These are phyloP conservation scores for Allantophomopsis cytisporea DNA, from an alignment of 2,329 filamentous ascomycete species.

Conservation along the genomic window DNA sequence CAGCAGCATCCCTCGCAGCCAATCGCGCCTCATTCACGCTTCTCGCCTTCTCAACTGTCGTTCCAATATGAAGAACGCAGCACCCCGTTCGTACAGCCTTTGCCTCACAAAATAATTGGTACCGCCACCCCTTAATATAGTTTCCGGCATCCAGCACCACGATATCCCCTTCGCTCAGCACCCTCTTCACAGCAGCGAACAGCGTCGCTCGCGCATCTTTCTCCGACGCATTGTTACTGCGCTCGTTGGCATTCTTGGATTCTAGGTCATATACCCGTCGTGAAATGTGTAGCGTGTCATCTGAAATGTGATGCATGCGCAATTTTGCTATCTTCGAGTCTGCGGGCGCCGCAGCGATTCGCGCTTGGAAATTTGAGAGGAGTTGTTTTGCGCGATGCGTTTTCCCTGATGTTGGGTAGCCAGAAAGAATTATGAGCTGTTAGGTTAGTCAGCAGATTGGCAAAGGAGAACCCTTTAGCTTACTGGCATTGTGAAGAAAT, in stretches of 20 bases:
- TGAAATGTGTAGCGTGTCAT: slow-evolving; percentile 55
- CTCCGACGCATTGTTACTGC: slow-evolving; percentile 61
- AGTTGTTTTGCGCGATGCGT: slow-evolving; percentile 54
- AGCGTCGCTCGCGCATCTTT: slow-evolving; percentile 70
- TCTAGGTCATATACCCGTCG: slow-evolving; percentile 60
- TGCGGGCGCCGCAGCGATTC: slow-evolving; percentile 18
- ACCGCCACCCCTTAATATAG: slow-evolving; percentile 84
- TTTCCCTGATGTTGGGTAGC: slow-evolving; percentile 56
- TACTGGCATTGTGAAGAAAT: neutral
- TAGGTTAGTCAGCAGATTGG: neutral
- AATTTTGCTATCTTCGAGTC: slow-evolving; percentile 25
- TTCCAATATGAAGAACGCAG: slow-evolving; percentile 58
- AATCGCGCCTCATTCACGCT: slow-evolving; percentile 48
- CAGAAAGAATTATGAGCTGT: slow-evolving; percentile 54
- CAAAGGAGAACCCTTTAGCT: neutral
- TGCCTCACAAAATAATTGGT: slow-evolving; percentile 75
- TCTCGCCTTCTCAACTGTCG: slow-evolving; percentile 34
- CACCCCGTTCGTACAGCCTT: slow-evolving; percentile 66
- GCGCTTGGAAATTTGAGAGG: slow-evolving; percentile 48
- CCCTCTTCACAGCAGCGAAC: slow-evolving; percentile 67
- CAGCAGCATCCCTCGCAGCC: slow-evolving; percentile 12
- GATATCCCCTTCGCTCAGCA: slow-evolving; percentile 58
- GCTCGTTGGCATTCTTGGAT: slow-evolving; percentile 39
- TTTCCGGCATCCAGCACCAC: slow-evolving; percentile 72
- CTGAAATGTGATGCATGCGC: slow-evolving; percentile 61